Base-by-base conservation (phyloP, 2,329 filamentous ascomycete species). In the Piedraia hortae region DNA sequence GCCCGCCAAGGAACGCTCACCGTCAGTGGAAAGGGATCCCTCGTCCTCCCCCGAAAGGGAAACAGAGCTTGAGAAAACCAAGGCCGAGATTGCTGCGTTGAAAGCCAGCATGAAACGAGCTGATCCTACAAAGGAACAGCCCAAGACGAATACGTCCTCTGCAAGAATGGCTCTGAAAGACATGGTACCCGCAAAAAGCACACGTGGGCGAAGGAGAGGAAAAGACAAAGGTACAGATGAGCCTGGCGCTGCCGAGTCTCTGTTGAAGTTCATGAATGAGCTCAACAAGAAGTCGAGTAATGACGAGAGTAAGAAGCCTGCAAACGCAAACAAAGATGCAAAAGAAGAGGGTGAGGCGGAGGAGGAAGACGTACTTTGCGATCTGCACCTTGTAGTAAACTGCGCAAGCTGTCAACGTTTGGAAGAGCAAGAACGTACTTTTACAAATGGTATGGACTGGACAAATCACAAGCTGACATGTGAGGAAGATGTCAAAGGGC, bases 361-460 rank as follows among this genome's bases (percentile, higher is more conserved):
- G n/a, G n/a, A n/a, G n/a, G 75, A 88, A 41, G 67, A 64, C 3
- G 58, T 58, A 21, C 54, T 88, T 3, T 97, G 85, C 39, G 85
- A 93, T 42, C 50, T 97, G 16, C 85, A 97, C 43, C 97, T 93
- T 44, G 88, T 97, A 30, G 73, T 72, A 21, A 74, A 88, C 36
- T 97, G 85, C 44, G n/a, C n/a, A n/a, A n/a, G n/a, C n/a, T n/a
- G n/a, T n/a, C n/a, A n/a, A n/a, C n/a, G n/a, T n/a, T n/a, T n/a
- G n/a, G n/a, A n/a, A n/a, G n/a, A n/a, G n/a, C n/a, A n/a, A n/a
- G n/a, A n/a, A n/a, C n/a, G n/a, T n/a, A n/a, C n/a, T n/a, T n/a
- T n/a, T n/a, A n/a, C n/a, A n/a, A n/a, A n/a, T n/a, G n/a, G n/a
- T n/a, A n/a, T n/a, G n/a, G n/a, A n/a, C n/a, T n/a, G n/a, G n/a